Percentiles rank a stretch among this genome's conserved stretches.
Evolutionary conservation across 2,329 filamentous ascomycete genomes (phyloP).

Genomic region (Blumeriella jaapii): DNA sequence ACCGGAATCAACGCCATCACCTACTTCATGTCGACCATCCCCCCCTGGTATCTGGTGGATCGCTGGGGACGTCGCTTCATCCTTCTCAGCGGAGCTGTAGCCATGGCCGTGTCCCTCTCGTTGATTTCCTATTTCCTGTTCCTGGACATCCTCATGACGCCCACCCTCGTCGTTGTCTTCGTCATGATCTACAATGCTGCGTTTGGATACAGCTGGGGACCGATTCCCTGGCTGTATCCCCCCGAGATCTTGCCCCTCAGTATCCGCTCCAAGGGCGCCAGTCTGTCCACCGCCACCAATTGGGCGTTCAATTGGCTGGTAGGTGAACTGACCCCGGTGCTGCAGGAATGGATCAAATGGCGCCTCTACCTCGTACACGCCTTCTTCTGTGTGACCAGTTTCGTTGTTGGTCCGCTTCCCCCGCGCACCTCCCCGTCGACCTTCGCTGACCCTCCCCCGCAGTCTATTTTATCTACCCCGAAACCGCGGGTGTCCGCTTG

Average conservation of each 20-base stretch:
- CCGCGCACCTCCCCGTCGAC: background rate
- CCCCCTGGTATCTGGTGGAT: constrained; percentile 95
- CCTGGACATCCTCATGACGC: constrained; percentile 68
- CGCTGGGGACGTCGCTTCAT: constrained; percentile 82
- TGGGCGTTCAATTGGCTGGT: constrained; percentile 99
- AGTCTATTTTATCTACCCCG: constrained; percentile 98
- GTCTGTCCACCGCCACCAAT: constrained; percentile 89
- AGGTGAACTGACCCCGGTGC: constrained; percentile 83
- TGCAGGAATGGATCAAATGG: constrained; percentile 90
- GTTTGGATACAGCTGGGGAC: constrained; percentile 95
- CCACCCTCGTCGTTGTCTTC: constrained; percentile 77
- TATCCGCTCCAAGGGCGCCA: constrained; percentile 93
- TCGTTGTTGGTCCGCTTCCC: constrained; percentile 73
- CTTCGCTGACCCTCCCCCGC: constrained; percentile 4
- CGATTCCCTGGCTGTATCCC: constrained; percentile 95
- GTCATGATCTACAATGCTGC: constrained; percentile 98
- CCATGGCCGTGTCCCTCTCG: constrained; percentile 81
- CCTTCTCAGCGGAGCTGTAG: constrained; percentile 75
- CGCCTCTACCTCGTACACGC: constrained; percentile 89
- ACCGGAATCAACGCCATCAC: constrained; percentile 90
- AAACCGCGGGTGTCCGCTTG: constrained; percentile 87
- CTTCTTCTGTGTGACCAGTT: constrained; percentile 91
- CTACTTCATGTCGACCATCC: constrained; percentile 84
- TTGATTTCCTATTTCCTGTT: constrained; percentile 92
- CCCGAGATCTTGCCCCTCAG: constrained; percentile 97